Percentiles rank a stretch among this genome's conserved stretches.
Conservation (phyloP, 257 asterid species). For the Primulina huaijiensis region DNA sequence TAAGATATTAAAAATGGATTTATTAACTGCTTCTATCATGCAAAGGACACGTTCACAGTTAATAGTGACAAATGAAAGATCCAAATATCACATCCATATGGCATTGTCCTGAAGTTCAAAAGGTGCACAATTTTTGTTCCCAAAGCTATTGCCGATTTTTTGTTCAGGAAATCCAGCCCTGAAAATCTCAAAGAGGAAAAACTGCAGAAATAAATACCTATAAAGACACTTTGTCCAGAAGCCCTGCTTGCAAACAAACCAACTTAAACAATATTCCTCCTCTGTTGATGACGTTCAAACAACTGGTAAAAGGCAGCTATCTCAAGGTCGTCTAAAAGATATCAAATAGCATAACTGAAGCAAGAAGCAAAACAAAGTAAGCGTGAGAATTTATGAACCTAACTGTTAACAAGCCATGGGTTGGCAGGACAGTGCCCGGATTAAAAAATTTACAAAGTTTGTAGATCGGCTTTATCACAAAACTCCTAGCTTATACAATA, state of each 20-base stretch:
- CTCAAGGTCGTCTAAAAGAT: constrained; percentile 15
- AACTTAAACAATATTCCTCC: constrained; percentile 2
- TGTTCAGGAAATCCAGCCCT: constrained; percentile 10
- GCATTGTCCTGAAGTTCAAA: constrained; percentile 15
- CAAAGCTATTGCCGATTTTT: not conserved
- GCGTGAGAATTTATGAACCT: not conserved
- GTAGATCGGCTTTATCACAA: not conserved
- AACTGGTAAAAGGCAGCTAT: not conserved
- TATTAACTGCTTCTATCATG: not conserved
- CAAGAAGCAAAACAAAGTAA: constrained; percentile 10
- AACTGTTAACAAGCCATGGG: not conserved
- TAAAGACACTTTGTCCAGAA: not conserved
- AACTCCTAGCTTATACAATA: not conserved
- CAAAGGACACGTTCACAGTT: constrained; percentile 5
- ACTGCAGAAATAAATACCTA: constrained; percentile 1
- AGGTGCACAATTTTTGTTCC: not conserved
- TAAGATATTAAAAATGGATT: not conserved
- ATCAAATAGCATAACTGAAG: constrained; percentile 21
- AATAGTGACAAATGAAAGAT: constrained; percentile 15
- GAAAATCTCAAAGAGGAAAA: not conserved
- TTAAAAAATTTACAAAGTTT: not conserved
- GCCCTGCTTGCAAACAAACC: constrained; percentile 6
- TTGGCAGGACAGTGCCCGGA: not conserved
- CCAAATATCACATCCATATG: constrained; percentile 11
- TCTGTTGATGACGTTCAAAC: constrained; percentile 3